Base-by-base conservation (phyloP, 306 rosid species). In the Bauhinia variegata region DNA sequence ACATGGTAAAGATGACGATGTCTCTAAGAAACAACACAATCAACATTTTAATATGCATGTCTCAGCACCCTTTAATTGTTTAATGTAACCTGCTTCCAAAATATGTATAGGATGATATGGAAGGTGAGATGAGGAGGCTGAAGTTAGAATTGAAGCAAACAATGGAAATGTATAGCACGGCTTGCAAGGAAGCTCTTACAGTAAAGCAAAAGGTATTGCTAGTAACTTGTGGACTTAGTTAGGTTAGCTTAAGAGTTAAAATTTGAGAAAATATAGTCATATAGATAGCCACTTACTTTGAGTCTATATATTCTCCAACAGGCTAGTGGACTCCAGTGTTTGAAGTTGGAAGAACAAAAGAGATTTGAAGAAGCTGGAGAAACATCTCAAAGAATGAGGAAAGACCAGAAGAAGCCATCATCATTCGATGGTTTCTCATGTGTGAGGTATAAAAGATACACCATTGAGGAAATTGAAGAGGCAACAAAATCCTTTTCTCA, bases 41-140 rank as follows among this genome's bases (percentile, higher is more conserved):
- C 2, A 1, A 47, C 57, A 46, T 11, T 9, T 55, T 56, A 28
- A 4, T 18, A 46, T 36, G 51, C 32, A 23, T 23, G 1, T 2
- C 52, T 34, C 4, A 51, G 14, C 15, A 34, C 7, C 23, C 60
- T 6, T n/a, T 59, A 13, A 41, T 14, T 47, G 16, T 43, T 11
- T 12, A 12, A 6, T 17, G 6, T 17, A 14, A 49, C 6, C 28
- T 64, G 28, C 34, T 60, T 61, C 79, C 59, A 43, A 73, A 71
- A 39, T 31, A 18, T 55, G 84, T 31, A 18, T 55, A 87, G 98
- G 97, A 89, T 50, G 96, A 86, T 9, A 76, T 83, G 54, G 98
- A 93, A 73, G 83, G 87, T 6, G 98, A 93, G 82, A 88, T 93
- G 98, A 81, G 84, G 73, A 78, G 97, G 79, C 76, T 93, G 51